Evolutionary conservation across 2,329 filamentous ascomycete species (phyloP).

Genomic region (Sclerotinia glacialis): DNA sequence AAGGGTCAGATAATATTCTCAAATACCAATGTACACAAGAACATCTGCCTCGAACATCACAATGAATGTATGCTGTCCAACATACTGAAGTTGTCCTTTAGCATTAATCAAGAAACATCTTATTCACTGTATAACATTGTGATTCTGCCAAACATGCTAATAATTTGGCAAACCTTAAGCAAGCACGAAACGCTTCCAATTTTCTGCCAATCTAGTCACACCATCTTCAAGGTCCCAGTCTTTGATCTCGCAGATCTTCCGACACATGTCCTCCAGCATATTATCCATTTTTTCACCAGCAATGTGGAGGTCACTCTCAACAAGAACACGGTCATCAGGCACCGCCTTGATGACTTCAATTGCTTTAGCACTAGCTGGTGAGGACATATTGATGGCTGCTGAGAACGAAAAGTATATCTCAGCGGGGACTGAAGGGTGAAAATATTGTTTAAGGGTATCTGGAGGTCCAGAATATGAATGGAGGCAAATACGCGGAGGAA

Average conservation of each 20-base stretch:
- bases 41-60: background rate
- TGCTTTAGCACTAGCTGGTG: slow-evolving; percentile 46
- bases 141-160: background rate
- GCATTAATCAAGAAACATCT: background rate
- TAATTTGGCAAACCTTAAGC: background rate
- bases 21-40: background rate
- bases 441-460: slow-evolving; percentile 74
- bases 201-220: slow-evolving; percentile 62
- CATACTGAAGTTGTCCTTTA: background rate
- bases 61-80: background rate
- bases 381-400: slow-evolving; percentile 71
- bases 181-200: slow-evolving; percentile 69
- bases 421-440: slow-evolving; percentile 68
- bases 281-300: slow-evolving; percentile 81
- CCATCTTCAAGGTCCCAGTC: slow-evolving; percentile 75
- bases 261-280: slow-evolving; percentile 69
- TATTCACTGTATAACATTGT: background rate
- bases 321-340: slow-evolving; percentile 74
- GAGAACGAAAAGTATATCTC: slow-evolving; percentile 89
- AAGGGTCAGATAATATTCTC: background rate
- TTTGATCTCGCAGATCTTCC: slow-evolving; percentile 74
- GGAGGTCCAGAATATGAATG: slow-evolving; percentile 86
- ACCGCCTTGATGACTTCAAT: slow-evolving; percentile 65
- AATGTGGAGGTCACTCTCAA: slow-evolving; percentile 86
- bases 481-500: slow-evolving; percentile 84